These are phyloP conservation scores for Anthracocystis setariae DNA, from an alignment of 1,284 basidiomycete genomes.

Conservation along the genomic window DNA sequence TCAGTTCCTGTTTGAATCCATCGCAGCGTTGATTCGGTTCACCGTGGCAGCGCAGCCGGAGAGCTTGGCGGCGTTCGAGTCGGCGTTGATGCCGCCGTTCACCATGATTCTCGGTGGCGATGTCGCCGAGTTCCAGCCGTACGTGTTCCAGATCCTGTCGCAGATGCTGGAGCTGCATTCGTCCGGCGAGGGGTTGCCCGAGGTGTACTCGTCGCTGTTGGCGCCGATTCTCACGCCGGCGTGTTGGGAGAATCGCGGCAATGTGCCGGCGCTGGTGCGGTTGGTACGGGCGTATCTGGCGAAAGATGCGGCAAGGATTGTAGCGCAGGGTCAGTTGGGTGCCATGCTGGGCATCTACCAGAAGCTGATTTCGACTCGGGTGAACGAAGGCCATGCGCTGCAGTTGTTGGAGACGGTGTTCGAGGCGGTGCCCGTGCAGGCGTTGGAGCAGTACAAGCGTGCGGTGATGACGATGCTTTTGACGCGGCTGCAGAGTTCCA, in stretches of 20 bases:
- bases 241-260: conserved; percentile 95
- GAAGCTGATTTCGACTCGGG: conserved; percentile 85
- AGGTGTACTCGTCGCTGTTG: conserved; percentile 81
- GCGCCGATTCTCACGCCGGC: conserved; percentile 85
- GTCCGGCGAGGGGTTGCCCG: conserved; percentile 72
- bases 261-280: conserved; percentile 90
- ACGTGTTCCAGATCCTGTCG: conserved; percentile 94
- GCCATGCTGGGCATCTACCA: conserved; percentile 89
- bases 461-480: conserved; percentile 83
- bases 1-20: conserved; percentile 95
- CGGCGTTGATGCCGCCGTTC: conserved; percentile 81
- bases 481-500: conserved; percentile 84
- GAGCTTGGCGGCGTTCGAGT: conserved; percentile 81
- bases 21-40: conserved; percentile 87
- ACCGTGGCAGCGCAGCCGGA: conserved; percentile 75
- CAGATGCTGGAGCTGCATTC: conserved; percentile 90
- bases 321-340: conserved; percentile 79
- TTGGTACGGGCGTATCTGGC: conserved; percentile 85
- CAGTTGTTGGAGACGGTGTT: conserved; percentile 86
- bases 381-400: conserved; percentile 90
- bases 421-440: conserved; percentile 76
- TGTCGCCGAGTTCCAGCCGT: conserved; percentile 95
- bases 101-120: conserved; percentile 89
- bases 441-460: conserved; percentile 78
- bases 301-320: conserved; percentile 77